Conservation (phyloP, 352 stramenopile genomes). For the Globisporangium lucens region DNA sequence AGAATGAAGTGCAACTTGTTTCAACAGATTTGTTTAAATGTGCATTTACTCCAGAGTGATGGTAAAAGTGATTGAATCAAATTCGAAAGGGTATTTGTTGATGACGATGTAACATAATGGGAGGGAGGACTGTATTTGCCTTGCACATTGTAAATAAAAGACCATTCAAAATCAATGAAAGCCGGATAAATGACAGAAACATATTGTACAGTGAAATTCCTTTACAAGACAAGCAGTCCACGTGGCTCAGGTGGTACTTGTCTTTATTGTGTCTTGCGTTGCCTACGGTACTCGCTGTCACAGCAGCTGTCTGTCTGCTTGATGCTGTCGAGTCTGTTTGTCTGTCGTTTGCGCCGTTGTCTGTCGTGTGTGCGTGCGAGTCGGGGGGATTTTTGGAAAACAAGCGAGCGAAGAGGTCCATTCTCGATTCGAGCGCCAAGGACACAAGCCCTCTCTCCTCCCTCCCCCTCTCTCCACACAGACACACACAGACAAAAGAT, state of each 20-base stretch:
- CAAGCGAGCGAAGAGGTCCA: constrained; percentile 11
- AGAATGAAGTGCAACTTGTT: too few relatives aligned
- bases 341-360: neutral
- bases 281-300: neutral
- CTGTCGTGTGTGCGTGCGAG: neutral
- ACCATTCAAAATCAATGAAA: too few relatives aligned
- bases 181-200: too few relatives aligned
- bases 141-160: too few relatives aligned
- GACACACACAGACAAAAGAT: constrained; percentile 25
- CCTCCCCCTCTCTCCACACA: neutral
- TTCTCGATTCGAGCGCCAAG: constrained; percentile 11
- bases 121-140: too few relatives aligned
- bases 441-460: neutral
- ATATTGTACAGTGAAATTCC: too few relatives aligned
- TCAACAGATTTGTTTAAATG: too few relatives aligned
- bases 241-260: neutral
- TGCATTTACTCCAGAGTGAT: too few relatives aligned
- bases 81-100: too few relatives aligned
- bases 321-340: neutral
- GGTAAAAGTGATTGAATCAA: too few relatives aligned
- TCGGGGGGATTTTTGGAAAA: constrained; percentile 4
- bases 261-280: neutral
- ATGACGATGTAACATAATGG: too few relatives aligned
- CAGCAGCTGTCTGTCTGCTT: neutral
- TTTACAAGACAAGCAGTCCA: neutral